These are phyloP conservation scores for Lactarius sp. DNA, from an alignment of 768 basidiomycete genomes.

Conservation along the genomic window DNA sequence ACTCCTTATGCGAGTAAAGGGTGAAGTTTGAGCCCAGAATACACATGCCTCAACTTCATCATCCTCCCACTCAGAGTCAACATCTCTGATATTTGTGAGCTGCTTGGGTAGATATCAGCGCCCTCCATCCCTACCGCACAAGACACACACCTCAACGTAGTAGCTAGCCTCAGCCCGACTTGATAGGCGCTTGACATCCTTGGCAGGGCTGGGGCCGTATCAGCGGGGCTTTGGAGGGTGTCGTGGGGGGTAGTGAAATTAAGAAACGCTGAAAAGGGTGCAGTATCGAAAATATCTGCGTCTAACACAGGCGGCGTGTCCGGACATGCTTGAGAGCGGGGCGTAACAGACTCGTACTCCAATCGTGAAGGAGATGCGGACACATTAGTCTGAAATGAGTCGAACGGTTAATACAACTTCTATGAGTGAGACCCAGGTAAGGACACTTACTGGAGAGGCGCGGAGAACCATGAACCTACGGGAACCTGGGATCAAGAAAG, in stretches of 20 bases:
- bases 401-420: neutral
- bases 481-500: slow-evolving; percentile 15
- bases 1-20: neutral
- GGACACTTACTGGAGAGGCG: slow-evolving; percentile 9
- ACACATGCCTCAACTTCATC: slow-evolving; percentile 25
- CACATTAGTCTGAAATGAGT: neutral
- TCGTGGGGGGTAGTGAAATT: slow-evolving; percentile 2
- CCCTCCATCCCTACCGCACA: neutral
- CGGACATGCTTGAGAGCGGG: slow-evolving; percentile 12
- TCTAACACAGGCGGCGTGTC: slow-evolving; percentile 25
- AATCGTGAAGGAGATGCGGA: slow-evolving; percentile 19
- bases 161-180: slow-evolving; percentile 23
- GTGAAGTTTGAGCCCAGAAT: neutral
- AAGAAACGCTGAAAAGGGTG: slow-evolving; percentile 24
- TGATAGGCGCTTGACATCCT: slow-evolving; percentile 14
- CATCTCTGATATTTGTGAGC: slow-evolving; percentile 23
- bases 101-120: slow-evolving; percentile 14
- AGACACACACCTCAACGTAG: slow-evolving; percentile 21
- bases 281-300: slow-evolving; percentile 23
- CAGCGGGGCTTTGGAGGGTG: neutral
- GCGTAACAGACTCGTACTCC: slow-evolving; percentile 10
- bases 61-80: slow-evolving; percentile 27
- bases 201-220: neutral
- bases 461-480: slow-evolving; percentile 13
- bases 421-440: neutral